Percentiles rank a stretch among this genome's conserved stretches.
Evolutionary conservation across 768 basidiomycete species (phyloP).

Genomic region (Amanita polypyramis): DNA sequence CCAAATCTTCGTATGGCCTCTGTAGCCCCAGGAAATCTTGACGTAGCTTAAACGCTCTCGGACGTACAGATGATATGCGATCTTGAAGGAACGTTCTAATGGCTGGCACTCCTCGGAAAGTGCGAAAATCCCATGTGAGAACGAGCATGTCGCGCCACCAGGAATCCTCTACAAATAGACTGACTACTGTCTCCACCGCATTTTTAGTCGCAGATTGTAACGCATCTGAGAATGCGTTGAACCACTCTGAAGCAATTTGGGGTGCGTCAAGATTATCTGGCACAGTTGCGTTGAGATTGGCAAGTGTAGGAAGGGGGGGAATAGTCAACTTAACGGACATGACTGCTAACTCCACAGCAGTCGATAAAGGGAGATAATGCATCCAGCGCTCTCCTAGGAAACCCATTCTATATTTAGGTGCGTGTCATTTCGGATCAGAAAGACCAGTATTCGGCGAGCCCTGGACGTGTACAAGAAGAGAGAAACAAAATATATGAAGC

Average conservation of each 20-base stretch:
- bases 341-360: too few relatives aligned
- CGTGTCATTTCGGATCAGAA: too few relatives aligned
- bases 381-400: too few relatives aligned
- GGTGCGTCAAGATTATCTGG: conserved; percentile 9
- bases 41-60: conserved; percentile 16
- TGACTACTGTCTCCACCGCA: conserved; percentile 9
- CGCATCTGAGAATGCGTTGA: conserved; percentile 12
- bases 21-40: conserved; percentile 18
- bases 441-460: too few relatives aligned
- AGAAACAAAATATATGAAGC: too few relatives aligned
- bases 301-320: conserved; percentile 15
- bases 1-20: conserved; percentile 28
- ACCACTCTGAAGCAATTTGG: conserved; percentile 13
- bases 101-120: conserved; percentile 24
- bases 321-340: not conserved
- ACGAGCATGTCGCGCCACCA: conserved; percentile 40
- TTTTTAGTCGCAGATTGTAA: conserved; percentile 9
- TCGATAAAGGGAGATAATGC: too few relatives aligned
- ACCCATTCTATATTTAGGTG: too few relatives aligned
- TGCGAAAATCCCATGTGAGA: conserved; percentile 40
- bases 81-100: conserved; percentile 25
- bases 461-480: too few relatives aligned
- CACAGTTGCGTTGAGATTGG: conserved; percentile 11
- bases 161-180: conserved; percentile 23
- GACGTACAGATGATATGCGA: conserved; percentile 17